These are phyloP conservation scores for Nepenthes mirabilis DNA, from an alignment of 148 eudicot genomes.

Conservation along the genomic window DNA sequence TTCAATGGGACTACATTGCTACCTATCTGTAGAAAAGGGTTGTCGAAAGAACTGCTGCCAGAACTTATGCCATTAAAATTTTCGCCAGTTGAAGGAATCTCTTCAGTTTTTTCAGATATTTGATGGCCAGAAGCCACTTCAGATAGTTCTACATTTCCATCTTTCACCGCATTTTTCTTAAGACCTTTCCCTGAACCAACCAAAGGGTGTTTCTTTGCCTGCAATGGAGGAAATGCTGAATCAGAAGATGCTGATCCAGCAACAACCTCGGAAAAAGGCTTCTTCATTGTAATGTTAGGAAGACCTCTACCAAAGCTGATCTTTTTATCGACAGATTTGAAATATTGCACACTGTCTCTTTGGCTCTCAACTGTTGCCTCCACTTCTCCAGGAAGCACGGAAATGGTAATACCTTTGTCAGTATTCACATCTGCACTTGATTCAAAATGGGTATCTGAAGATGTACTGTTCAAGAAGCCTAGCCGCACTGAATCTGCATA, in stretches of 20 bases:
- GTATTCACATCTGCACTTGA: slow-evolving; percentile 17
- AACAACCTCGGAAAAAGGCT: slow-evolving; percentile 96
- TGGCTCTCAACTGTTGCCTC: slow-evolving; percentile 25
- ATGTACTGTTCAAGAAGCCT: slow-evolving; percentile 20
- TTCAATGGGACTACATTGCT: slow-evolving; percentile 41
- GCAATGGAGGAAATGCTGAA: slow-evolving; percentile 81
- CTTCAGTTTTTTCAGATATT: slow-evolving; percentile 26
- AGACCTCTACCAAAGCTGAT: slow-evolving; percentile 46
- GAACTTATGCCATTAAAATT: slow-evolving; percentile 16
- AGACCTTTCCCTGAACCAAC: slow-evolving; percentile 32
- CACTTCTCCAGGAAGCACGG: slow-evolving; percentile 12
- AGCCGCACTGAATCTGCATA: slow-evolving; percentile 25
- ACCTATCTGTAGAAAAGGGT: slow-evolving; percentile 45
- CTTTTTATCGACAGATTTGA: slow-evolving; percentile 31
- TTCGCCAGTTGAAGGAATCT: slow-evolving; percentile 21
- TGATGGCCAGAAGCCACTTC: slow-evolving; percentile 19
- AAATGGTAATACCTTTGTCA: slow-evolving; percentile 13
- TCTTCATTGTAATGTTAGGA: slow-evolving; percentile 61
- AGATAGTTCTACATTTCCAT: slow-evolving; percentile 23
- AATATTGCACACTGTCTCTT: slow-evolving; percentile 19
- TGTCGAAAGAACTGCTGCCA: slow-evolving; percentile 16
- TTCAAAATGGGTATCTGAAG: slow-evolving; percentile 19
- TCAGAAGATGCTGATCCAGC: slow-evolving; percentile 58
- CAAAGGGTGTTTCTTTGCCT: slow-evolving; percentile 32
- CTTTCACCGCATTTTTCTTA: slow-evolving; percentile 27